phyloP scores from a whole-genome alignment of 768 basidiomycete species.

The Agaricus bisporus region DNA sequence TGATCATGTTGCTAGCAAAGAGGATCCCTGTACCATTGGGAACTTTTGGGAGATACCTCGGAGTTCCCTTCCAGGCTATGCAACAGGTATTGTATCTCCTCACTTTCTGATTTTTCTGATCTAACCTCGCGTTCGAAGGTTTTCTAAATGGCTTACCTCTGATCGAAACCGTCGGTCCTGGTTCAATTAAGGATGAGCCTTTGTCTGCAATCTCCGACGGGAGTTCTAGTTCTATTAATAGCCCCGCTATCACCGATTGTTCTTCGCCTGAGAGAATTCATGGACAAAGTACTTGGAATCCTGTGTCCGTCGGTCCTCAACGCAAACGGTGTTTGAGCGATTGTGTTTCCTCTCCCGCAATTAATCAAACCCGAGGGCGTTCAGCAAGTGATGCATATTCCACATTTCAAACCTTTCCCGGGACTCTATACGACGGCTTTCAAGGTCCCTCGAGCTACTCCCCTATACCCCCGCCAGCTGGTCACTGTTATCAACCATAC shows the following conservation, averaged over 20 bases:
- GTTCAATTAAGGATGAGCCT: neutral
- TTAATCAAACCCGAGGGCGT: neutral
- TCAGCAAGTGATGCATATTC: neutral
- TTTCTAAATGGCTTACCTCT: no score
- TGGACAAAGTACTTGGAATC: neutral
- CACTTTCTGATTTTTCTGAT: no score
- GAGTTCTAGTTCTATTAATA: slow-evolving; percentile 8
- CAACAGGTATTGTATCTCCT: no score
- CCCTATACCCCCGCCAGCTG: neutral
- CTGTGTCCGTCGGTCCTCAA: neutral
- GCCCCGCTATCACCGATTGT: neutral
- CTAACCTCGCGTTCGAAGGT: no score
- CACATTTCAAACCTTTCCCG: neutral
- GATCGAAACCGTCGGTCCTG: no score
- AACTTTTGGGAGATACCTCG: neutral
- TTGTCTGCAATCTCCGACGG: slow-evolving; percentile 3
- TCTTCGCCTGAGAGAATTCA: neutral
- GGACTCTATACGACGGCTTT: neutral
- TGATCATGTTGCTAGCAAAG: no score
- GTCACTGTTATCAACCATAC: neutral
- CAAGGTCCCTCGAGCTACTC: neutral
- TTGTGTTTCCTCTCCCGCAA: neutral
- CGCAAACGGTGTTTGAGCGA: slow-evolving; percentile 1
- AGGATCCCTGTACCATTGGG: neutral
- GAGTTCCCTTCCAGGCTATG: neutral